These are phyloP conservation scores for Blastobotrys persicus DNA, from an alignment of 1,139 yeast genomes.

Conservation along the genomic window DNA sequence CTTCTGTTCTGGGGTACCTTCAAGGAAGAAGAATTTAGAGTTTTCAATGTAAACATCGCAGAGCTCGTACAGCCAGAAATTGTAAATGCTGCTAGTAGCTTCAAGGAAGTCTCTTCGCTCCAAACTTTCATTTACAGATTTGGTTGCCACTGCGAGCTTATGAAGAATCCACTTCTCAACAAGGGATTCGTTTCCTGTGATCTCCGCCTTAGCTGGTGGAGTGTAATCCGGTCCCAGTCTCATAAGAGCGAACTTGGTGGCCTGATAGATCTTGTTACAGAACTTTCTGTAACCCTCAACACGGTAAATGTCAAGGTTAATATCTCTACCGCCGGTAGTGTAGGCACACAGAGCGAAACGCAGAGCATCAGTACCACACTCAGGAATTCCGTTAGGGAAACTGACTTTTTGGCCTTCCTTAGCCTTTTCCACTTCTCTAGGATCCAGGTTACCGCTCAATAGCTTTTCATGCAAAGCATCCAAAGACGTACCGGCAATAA, in stretches of 20 bases:
- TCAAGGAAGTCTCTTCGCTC: conserved; percentile 88
- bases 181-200: conserved; percentile 80
- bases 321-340: conserved; percentile 98
- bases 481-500: conserved; percentile 80
- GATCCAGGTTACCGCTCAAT: conserved; percentile 79
- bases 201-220: conserved; percentile 64
- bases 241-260: conserved; percentile 94
- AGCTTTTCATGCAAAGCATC: conserved; percentile 79
- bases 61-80: conserved; percentile 89
- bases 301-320: conserved; percentile 91
- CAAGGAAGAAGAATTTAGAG: conserved; percentile 87
- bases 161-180: conserved; percentile 97
- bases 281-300: conserved; percentile 99
- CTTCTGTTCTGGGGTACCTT: conserved; percentile 81
- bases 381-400: conserved; percentile 97
- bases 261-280: conserved; percentile 99
- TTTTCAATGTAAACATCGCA: conserved; percentile 98
- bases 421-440: conserved; percentile 84
- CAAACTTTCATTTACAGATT: conserved; percentile 60
- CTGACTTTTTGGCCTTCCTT: conserved; percentile 83
- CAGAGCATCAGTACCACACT: conserved; percentile 98
- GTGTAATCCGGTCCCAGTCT: conserved; percentile 84
- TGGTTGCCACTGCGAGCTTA: conserved; percentile 70
- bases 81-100: conserved; percentile 82
- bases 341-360: conserved; percentile 98